phyloP scores from a whole-genome alignment of 176 grass and related monocot species.

The Rhipidocladum racemiflorum region DNA sequence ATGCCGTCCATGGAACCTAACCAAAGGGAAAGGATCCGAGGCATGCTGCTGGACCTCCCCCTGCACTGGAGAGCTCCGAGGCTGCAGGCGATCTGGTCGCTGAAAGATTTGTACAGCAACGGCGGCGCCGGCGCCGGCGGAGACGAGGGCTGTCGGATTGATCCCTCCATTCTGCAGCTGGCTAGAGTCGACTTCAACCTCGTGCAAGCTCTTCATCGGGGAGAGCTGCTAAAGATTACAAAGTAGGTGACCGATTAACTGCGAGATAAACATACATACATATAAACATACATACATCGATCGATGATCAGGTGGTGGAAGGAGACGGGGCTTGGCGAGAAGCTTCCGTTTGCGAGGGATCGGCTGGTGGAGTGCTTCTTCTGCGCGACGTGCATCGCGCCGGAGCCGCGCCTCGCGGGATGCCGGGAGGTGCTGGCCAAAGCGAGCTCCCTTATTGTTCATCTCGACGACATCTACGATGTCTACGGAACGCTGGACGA shows the following conservation, averaged over 20 bases:
- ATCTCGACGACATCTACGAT: slow-evolving; percentile 45
- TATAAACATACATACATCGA: too few species aligned
- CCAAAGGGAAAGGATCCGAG: background rate
- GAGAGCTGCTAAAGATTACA: slow-evolving; percentile 17
- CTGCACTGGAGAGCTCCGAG: slow-evolving; percentile 23
- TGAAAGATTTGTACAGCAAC: background rate
- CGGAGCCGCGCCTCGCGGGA: background rate
- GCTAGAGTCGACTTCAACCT: slow-evolving; percentile 32
- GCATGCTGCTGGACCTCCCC: background rate
- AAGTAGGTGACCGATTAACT: background rate
- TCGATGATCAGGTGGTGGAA: slow-evolving; percentile 36
- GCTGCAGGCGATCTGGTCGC: slow-evolving; percentile 14
- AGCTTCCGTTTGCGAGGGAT: slow-evolving; percentile 43
- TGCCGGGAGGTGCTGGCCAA: slow-evolving; percentile 28
- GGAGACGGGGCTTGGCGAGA: slow-evolving; percentile 25
- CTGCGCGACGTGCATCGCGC: too few species aligned
- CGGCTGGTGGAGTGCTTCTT: background rate
- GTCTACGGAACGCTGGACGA: slow-evolving; percentile 39
- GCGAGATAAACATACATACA: too few species aligned
- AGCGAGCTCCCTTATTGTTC: background rate
- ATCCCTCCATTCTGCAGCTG: slow-evolving; percentile 11
- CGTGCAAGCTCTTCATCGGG: slow-evolving; percentile 13
- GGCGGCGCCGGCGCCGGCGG: background rate
- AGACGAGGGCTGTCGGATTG: background rate
- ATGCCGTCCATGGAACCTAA: background rate